phyloP scores from a whole-genome alignment of 2,329 filamentous ascomycete species.

The Colletotrichum horii region DNA sequence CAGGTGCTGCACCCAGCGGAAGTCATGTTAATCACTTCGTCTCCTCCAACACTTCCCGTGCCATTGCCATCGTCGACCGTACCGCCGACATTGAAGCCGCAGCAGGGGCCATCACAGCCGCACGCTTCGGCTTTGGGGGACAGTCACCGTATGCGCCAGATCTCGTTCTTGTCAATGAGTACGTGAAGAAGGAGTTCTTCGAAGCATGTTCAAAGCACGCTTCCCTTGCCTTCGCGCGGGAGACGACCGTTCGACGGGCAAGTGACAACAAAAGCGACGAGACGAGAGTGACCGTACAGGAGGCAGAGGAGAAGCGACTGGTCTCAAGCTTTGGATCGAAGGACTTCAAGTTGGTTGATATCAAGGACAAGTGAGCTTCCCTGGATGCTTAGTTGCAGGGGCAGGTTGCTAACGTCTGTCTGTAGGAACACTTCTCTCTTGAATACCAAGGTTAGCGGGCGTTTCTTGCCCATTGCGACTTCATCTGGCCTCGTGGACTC shows the following conservation, averaged over 20 bases:
- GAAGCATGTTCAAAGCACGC: slow-evolving; percentile 29
- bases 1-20: neutral
- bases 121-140: slow-evolving; percentile 60
- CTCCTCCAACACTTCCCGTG: slow-evolving; percentile 27
- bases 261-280: slow-evolving; percentile 24
- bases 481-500: slow-evolving; percentile 8
- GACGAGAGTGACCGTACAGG: slow-evolving; percentile 25
- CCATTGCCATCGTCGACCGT: slow-evolving; percentile 65
- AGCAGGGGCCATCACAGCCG: slow-evolving; percentile 55
- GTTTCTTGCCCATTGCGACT: slow-evolving; percentile 29
- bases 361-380: slow-evolving; percentile 21
- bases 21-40: slow-evolving; percentile 16
- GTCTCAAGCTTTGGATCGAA: slow-evolving; percentile 14
- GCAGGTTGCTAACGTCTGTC: neutral
- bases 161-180: slow-evolving; percentile 69
- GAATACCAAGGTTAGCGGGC: slow-evolving; percentile 24
- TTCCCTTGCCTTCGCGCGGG: slow-evolving; percentile 37
- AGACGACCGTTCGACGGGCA: slow-evolving; percentile 18
- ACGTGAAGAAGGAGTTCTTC: slow-evolving; percentile 58
- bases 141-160: slow-evolving; percentile 67
- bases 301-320: slow-evolving; percentile 29
- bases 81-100: slow-evolving; percentile 59
- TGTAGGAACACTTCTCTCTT: neutral
- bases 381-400: slow-evolving; percentile 26
- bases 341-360: slow-evolving; percentile 16